Evolutionary conservation across 2,329 filamentous ascomycete species (phyloP).

Genomic region (Mollisiaceae sp.): DNA sequence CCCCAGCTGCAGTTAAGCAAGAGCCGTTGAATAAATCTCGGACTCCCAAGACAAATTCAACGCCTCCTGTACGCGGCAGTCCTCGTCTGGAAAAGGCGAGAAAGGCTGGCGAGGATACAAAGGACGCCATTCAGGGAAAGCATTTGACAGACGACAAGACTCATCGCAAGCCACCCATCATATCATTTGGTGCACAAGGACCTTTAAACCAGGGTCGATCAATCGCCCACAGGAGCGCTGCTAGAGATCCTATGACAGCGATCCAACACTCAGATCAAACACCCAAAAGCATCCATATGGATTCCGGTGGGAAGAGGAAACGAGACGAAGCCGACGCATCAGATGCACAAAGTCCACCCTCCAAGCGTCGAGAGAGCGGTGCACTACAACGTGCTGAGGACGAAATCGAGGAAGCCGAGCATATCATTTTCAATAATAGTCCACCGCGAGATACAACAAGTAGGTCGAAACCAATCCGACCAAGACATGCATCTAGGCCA

Average conservation of each 20-base stretch:
- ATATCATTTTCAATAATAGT: not conserved
- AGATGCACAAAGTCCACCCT: not conserved
- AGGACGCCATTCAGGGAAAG: not conserved
- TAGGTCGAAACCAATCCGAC: slow-evolving; percentile 1
- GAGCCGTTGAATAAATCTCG: not conserved
- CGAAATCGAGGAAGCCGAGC: not conserved
- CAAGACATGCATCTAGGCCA: slow-evolving; percentile 16
- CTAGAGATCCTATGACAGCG: not conserved
- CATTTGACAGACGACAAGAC: not conserved
- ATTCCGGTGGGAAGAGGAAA: slow-evolving; percentile 7
- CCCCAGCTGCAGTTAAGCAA: not conserved
- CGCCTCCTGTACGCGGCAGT: not conserved
- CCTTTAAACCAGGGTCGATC: slow-evolving; percentile 2
- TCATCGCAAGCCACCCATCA: not conserved
- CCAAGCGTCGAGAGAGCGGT: slow-evolving; percentile 5
- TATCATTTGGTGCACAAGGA: not conserved
- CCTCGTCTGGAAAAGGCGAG: not conserved
- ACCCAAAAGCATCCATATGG: not conserved
- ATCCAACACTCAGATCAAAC: not conserved
- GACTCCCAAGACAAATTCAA: too few relatives aligned
- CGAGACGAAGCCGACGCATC: not conserved
- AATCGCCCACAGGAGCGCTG: not conserved
- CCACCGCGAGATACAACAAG: not conserved
- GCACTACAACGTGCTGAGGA: not conserved
- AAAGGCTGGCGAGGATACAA: not conserved